Evolutionary conservation across 2,329 filamentous ascomycete species (phyloP), one percentile per base, ranked within the genome.

Genomic region (Pseudogymnoascus verrucosus): DNA sequence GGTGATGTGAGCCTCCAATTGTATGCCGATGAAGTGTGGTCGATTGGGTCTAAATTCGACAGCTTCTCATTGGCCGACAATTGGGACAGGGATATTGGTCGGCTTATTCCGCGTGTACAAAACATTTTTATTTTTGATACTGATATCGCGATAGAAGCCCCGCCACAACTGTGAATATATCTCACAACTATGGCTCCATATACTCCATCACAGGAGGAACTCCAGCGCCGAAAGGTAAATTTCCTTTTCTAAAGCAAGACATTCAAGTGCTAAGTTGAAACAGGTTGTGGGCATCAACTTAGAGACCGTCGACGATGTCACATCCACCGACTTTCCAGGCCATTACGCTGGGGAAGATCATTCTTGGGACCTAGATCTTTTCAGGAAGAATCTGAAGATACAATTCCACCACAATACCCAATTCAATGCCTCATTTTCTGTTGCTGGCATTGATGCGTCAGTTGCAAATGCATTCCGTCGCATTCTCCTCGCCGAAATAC

Each of bases 381-480:
- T 96, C 78, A 82, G 80, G 67, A 72, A 88, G 74, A 84, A 80
- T 69, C 87, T 96, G 74, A 79, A 82, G 65, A 83, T 99, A 73
- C 76, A 89, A 68, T 96, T 96, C 75, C 91, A 98, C 83, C 82
- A 90, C 69, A 95, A 96, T 75, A 83, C 89, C 60, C 83, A 83
- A 65, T 84, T 86, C 73, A 87, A 96, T 71, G 81, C 91, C 47
- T 89, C 89, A 63, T 99, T 99, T 80, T 97, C 93, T 36, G 86
- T 99, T 67, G 84, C 96, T 71, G 93, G 93, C 69, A 79, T 97
- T 71, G 95, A 99, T 75, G 92, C 95, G 72, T 88, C 91, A 63
- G 87, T 99, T 74, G 91, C 95, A 73, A 99, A 99, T 76, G 95
- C 96, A 73, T 96, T 98, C 81, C 92, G 95, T 66, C 91, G 95